phyloP scores from a whole-genome alignment of 495 filamentous ascomycete species.

The Lindgomyces ingoldianus region DNA sequence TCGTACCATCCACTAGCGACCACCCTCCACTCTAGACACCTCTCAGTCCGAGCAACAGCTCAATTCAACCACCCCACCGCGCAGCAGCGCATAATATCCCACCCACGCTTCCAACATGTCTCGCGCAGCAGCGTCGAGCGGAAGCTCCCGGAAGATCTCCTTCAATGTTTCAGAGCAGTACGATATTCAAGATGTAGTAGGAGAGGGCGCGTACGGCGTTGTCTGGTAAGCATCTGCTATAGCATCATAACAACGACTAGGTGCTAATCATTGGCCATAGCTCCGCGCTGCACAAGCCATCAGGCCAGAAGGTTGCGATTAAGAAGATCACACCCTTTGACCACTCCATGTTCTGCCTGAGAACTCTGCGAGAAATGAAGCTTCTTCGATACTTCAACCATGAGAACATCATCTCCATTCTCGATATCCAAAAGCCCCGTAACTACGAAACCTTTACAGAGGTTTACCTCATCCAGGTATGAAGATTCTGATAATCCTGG shows the following conservation, averaged over 20 bases:
- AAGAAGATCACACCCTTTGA: constrained; percentile 99
- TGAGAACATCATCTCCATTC: constrained; percentile 99
- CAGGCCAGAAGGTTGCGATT: constrained; percentile 97
- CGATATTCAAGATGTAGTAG: constrained; percentile 98
- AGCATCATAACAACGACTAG: background rate
- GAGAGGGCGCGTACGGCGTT: constrained; percentile 97
- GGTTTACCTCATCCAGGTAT: constrained; percentile 97
- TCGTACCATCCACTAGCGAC: background rate
- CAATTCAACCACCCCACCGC: constrained; percentile 8
- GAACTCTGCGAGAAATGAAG: constrained; percentile 99
- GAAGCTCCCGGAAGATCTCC: constrained; percentile 87
- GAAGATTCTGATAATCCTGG: constrained; percentile 17
- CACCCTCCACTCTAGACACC: background rate
- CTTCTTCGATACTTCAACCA: constrained; percentile 99
- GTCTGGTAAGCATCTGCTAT: constrained; percentile 74
- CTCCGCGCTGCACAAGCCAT: constrained; percentile 97
- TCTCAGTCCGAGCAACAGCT: constrained; percentile 10
- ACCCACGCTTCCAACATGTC: constrained; percentile 29
- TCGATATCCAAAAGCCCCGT: constrained; percentile 97
- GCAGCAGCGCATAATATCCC: constrained; percentile 22
- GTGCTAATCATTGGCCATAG: constrained; percentile 49
- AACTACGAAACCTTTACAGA: constrained; percentile 96
- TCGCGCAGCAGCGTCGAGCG: constrained; percentile 37
- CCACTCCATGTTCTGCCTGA: constrained; percentile 97
- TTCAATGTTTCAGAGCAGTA: constrained; percentile 99